Evolutionary conservation across 306 rosid species (phyloP).

Genomic region (Ormosia semicastrata): DNA sequence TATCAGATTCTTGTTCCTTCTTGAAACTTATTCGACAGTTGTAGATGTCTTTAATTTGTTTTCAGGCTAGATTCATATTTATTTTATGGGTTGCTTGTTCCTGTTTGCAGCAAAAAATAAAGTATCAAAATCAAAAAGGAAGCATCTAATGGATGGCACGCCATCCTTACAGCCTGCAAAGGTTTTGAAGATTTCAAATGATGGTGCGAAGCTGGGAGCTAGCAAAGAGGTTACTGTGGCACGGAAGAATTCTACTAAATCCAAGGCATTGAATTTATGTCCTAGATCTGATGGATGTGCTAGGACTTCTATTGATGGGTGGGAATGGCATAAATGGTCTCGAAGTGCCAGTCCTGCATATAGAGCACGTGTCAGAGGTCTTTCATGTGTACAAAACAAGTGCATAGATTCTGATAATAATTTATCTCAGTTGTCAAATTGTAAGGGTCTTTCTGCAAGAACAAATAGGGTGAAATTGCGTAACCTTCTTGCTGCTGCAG

Average conservation of each 20-base stretch:
- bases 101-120: constrained; percentile 48
- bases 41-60: background rate
- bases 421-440: constrained; percentile 64
- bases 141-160: constrained; percentile 41
- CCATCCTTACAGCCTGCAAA: constrained; percentile 46
- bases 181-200: constrained; percentile 51
- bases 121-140: constrained; percentile 63
- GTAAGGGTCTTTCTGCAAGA: constrained; percentile 94
- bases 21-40: constrained; percentile 13
- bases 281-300: constrained; percentile 91
- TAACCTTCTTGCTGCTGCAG: constrained; percentile 93
- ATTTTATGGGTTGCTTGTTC: constrained; percentile 16
- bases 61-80: constrained; percentile 18
- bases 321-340: constrained; percentile 97
- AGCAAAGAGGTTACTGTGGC: constrained; percentile 39
- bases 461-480: constrained; percentile 94
- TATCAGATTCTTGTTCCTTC: background rate
- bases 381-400: constrained; percentile 39
- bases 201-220: constrained; percentile 41
- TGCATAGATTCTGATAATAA: constrained; percentile 45
- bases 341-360: constrained; percentile 69
- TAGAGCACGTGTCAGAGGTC: constrained; percentile 79
- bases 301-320: constrained; percentile 82
- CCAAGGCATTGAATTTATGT: constrained; percentile 50
- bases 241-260: constrained; percentile 46